These are phyloP conservation scores for Fragaria vesca DNA, from an alignment of 306 rosid species.

Conservation along the genomic window DNA sequence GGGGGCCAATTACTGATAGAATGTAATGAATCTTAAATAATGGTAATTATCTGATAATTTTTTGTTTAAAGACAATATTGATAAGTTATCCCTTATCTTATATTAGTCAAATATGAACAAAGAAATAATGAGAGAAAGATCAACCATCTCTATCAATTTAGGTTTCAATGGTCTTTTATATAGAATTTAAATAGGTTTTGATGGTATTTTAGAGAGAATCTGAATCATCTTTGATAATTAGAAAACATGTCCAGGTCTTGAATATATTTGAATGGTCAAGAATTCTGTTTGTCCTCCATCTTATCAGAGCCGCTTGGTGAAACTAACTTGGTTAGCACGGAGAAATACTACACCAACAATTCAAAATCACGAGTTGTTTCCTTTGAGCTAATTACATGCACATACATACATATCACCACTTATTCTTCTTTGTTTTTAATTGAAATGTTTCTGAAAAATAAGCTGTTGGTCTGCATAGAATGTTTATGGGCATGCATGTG, in stretches of 20 bases:
- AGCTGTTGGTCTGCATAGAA: background rate
- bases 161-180: background rate
- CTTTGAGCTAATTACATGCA: background rate
- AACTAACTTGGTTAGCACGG: background rate
- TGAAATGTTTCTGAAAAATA: background rate
- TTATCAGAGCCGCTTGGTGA: background rate
- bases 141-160: background rate
- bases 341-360: background rate
- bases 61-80: background rate
- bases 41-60: background rate
- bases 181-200: background rate
- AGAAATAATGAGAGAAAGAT: background rate
- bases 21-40: background rate
- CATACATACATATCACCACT: background rate
- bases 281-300: background rate
- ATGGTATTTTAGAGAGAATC: background rate
- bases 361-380: background rate
- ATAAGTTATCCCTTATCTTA: background rate
- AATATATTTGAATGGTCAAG: background rate
- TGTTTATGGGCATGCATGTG: background rate
- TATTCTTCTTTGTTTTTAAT: background rate
- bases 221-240: background rate
- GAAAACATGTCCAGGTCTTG: background rate
- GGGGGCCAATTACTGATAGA: background rate
- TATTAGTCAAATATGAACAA: background rate